A percentile compares a stretch with the other conserved stretches of the same genome.
phyloP scores from a whole-genome alignment of 345 rosid genomes.

The Brassica cretica region DNA sequence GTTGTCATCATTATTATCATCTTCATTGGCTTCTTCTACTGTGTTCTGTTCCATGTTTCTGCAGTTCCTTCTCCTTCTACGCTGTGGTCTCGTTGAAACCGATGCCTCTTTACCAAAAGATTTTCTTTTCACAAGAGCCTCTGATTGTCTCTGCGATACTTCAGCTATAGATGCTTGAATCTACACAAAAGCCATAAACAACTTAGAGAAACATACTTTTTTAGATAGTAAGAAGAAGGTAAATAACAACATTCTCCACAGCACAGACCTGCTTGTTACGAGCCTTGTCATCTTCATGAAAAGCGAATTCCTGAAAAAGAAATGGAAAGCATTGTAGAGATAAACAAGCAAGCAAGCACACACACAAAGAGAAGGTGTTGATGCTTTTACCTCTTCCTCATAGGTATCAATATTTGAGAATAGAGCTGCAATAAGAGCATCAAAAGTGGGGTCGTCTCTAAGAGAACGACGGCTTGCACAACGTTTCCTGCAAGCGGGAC shows the following conservation, averaged over 20 bases:
- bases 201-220: background rate
- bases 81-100: conserved; percentile 58
- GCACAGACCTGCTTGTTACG: conserved; percentile 81
- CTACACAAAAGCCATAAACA: conserved; percentile 44
- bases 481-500: conserved; percentile 85
- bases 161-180: conserved; percentile 97
- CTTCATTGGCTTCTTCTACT: conserved; percentile 78
- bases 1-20: conserved; percentile 53
- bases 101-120: conserved; percentile 64
- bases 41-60: conserved; percentile 53
- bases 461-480: conserved; percentile 85
- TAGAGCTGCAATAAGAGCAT: conserved; percentile 71
- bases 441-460: conserved; percentile 80
- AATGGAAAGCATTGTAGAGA: conserved; percentile 1
- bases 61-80: conserved; percentile 64
- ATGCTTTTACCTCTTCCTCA: conserved; percentile 60
- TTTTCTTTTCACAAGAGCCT: conserved; percentile 80
- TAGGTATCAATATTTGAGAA: conserved; percentile 68
- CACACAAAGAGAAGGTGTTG: background rate
- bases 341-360: background rate
- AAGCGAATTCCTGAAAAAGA: conserved; percentile 75
- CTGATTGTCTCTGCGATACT: conserved; percentile 78
- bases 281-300: conserved; percentile 87
- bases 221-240: background rate
- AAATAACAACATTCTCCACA: conserved; percentile 16